Evolutionary conservation across 2,329 filamentous ascomycete genomes (phyloP), one percentile per base, ranked within the genome.

Genomic region (Elsinoe perseae): DNA sequence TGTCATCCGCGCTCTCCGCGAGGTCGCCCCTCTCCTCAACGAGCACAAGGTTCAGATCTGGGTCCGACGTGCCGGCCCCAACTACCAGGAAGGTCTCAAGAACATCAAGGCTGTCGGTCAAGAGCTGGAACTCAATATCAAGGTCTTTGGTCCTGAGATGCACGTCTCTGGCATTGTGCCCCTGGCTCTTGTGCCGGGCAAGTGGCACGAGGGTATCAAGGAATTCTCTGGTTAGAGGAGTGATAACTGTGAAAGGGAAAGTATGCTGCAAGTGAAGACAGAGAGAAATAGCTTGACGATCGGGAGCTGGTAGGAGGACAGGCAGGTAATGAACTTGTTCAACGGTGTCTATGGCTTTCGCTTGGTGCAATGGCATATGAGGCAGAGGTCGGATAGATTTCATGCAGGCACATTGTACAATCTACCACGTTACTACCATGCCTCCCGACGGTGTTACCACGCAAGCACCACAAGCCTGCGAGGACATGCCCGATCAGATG

Each of bases 11-110:
- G 93, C 93, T 59, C 83, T 98, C 63, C 85, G 92, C 64, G 93
- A 97, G 76, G 90, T 92, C 65, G 82, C 91, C 59, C 84, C 84
- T 61, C 80, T 86, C 62, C 83, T 98, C 65, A 83, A 84, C 70
- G 93, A 98, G 82, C 93, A 98, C 85, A 95, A 95, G 69, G 89
- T 93, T 63, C 86, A 95, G 77, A 96, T 97, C 79, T 97, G 92
- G 93, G 91, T 97, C 65, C 82, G 83, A 66, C 82, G 83, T 74
- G 83, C 93, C 54, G 89, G 93, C 60, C 93, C 93, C 75, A 98
- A 98, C 82, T 98, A 95, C 84, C 93, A 98, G 77, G 93, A 98
- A 78, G 93, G 93, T 77, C 86, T 98, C 64, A 96, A 95, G 85
- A 98, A 97, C 84, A 96, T 98, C 83, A 97, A 97, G 83, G 82